These are phyloP conservation scores for Aspergillus heteromorphus DNA, from an alignment of 495 filamentous ascomycete species.

Conservation along the genomic window DNA sequence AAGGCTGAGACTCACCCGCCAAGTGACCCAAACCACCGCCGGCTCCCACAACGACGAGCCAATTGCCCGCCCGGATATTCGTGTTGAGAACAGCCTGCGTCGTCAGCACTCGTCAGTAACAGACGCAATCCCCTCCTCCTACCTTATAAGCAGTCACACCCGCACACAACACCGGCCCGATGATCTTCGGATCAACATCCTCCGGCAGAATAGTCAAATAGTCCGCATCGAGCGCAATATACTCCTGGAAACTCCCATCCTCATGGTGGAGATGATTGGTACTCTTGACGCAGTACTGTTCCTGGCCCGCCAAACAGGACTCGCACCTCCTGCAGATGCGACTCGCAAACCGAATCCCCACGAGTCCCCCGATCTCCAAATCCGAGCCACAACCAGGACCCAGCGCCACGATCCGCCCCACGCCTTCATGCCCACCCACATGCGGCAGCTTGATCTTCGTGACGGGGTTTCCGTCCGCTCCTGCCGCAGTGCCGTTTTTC, in stretches of 20 bases:
- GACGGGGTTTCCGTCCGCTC: slow-evolving; percentile 39
- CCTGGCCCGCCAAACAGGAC: slow-evolving; percentile 41
- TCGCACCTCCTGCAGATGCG: slow-evolving; percentile 44
- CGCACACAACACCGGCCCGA: slow-evolving; percentile 43
- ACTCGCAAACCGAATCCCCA: slow-evolving; percentile 44
- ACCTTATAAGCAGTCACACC: slow-evolving; percentile 37
- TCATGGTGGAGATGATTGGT: slow-evolving; percentile 48
- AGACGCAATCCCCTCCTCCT: slow-evolving; percentile 12
- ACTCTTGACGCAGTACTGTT: slow-evolving; percentile 40
- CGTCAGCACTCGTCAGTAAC: background rate
- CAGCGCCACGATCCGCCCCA: slow-evolving; percentile 38
- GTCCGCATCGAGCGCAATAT: slow-evolving; percentile 42
- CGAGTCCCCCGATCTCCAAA: slow-evolving; percentile 35
- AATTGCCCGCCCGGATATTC: slow-evolving; percentile 35
- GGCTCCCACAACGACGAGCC: slow-evolving; percentile 45
- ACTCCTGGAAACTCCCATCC: slow-evolving; percentile 45
- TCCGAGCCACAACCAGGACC: slow-evolving; percentile 27
- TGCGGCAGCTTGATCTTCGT: slow-evolving; percentile 45
- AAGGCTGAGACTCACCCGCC: slow-evolving; percentile 32
- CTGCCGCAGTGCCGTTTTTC: slow-evolving; percentile 38
- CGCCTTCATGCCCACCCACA: slow-evolving; percentile 46
- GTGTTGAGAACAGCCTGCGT: slow-evolving; percentile 36
- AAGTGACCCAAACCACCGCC: slow-evolving; percentile 47
- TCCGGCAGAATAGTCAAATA: slow-evolving; percentile 42
- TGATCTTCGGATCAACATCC: slow-evolving; percentile 39